Evolutionary conservation across 305 asterid species (phyloP).

Genomic region (Fraxinus floribunda): DNA sequence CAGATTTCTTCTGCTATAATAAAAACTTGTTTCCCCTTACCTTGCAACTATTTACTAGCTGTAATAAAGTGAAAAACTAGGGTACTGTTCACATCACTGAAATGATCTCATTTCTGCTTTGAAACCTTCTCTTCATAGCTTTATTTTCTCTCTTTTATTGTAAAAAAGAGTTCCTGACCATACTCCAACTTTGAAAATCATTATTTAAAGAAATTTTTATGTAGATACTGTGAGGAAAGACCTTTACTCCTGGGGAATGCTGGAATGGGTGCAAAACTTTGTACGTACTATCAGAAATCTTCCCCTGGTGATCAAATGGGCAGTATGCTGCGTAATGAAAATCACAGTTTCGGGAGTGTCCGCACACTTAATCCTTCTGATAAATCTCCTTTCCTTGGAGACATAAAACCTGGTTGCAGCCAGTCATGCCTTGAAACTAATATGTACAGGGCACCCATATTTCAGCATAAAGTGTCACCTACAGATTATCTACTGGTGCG

Average conservation of each 20-base stretch:
- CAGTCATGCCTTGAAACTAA: slow-evolving; percentile 96
- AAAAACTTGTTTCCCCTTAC: neutral
- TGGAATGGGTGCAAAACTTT: slow-evolving; percentile 98
- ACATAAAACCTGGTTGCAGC: slow-evolving; percentile 84
- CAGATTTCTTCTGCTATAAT: neutral
- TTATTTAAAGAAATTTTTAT: slow-evolving; percentile 1
- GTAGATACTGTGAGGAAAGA: slow-evolving; percentile 96
- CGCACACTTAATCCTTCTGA: slow-evolving; percentile 88
- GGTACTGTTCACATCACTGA: neutral
- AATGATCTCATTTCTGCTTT: neutral
- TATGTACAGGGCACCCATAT: slow-evolving; percentile 95
- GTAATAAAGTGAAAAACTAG: neutral
- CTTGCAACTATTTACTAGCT: neutral
- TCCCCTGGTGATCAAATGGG: slow-evolving; percentile 75
- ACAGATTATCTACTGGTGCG: slow-evolving; percentile 96
- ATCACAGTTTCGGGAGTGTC: slow-evolving; percentile 80
- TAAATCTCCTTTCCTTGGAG: slow-evolving; percentile 99
- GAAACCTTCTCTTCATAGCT: neutral
- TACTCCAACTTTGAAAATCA: neutral
- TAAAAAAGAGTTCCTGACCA: neutral
- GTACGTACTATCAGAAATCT: slow-evolving; percentile 91
- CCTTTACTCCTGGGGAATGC: slow-evolving; percentile 96
- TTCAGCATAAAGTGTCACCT: slow-evolving; percentile 82
- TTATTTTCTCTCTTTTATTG: neutral
- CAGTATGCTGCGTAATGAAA: slow-evolving; percentile 64